Conservation (phyloP, 331 rosid species). For the Malus hybrid region DNA sequence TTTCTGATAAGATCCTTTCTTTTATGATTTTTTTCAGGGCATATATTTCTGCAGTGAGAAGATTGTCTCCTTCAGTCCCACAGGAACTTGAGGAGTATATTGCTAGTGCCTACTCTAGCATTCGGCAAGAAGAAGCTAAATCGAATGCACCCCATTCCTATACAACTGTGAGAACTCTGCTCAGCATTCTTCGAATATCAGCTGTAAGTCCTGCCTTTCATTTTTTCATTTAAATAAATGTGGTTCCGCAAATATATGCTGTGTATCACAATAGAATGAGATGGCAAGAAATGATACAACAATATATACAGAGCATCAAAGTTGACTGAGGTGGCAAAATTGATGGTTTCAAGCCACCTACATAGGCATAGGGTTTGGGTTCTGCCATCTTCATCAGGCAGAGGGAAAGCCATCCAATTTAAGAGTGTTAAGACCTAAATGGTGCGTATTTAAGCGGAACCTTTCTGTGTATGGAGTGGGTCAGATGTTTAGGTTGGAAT, state of each 20-base stretch:
- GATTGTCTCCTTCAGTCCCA: conserved; percentile 78
- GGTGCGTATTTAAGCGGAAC: neutral
- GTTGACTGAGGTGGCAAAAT: neutral
- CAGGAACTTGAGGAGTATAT: conserved; percentile 84
- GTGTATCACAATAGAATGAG: neutral
- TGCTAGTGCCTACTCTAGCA: conserved; percentile 82
- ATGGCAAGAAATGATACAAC: neutral
- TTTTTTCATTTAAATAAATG: neutral
- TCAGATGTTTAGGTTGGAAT: neutral
- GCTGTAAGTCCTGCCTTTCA: conserved; percentile 48
- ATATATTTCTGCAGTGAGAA: conserved; percentile 88
- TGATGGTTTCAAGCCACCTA: neutral
- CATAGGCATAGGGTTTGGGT: neutral
- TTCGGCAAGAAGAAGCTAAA: conserved; percentile 95
- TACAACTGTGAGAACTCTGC: conserved; percentile 92
- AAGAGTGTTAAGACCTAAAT: neutral
- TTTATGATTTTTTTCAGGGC: conserved; percentile 34
- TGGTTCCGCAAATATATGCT: neutral
- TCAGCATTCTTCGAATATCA: conserved; percentile 94
- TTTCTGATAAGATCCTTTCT: neutral
- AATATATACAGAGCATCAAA: neutral
- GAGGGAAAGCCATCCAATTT: neutral
- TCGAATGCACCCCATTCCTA: conserved; percentile 87
- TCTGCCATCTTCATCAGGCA: neutral
- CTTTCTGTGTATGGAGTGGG: neutral